Evolutionary conservation across 2,329 filamentous ascomycete genomes (phyloP).

Genomic region (Domatiomyces globalis): DNA sequence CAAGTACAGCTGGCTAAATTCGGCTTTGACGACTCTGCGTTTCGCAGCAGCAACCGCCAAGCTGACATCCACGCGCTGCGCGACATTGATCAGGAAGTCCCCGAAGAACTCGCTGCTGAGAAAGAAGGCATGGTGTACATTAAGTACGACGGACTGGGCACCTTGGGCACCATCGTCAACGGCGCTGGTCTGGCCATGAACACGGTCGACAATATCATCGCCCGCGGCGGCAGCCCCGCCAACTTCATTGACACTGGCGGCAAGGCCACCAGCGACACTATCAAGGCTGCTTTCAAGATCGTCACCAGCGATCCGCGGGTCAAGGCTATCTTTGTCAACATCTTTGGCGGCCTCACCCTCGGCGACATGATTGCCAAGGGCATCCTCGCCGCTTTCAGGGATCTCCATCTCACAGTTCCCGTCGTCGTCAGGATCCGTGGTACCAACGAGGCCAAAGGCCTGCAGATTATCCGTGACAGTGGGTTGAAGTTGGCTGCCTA

Average conservation of each 20-base stretch:
- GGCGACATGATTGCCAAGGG: conserved; percentile 73
- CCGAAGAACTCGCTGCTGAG: conserved; percentile 48
- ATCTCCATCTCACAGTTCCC: conserved; percentile 51
- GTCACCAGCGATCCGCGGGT: conserved; percentile 59
- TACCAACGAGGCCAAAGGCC: conserved; percentile 58
- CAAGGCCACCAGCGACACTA: conserved; percentile 70
- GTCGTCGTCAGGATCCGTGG: conserved; percentile 66
- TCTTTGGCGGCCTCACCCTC: conserved; percentile 55
- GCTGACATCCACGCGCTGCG: conserved; percentile 45
- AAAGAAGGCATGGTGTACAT: conserved; percentile 67
- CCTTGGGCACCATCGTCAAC: conserved; percentile 67
- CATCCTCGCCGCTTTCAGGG: conserved; percentile 56
- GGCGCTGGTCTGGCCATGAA: conserved; percentile 86
- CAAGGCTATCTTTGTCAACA: conserved; percentile 57
- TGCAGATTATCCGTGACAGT: conserved; percentile 55
- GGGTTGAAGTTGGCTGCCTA: conserved; percentile 55
- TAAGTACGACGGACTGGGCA: conserved; percentile 40
- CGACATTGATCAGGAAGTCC: conserved; percentile 37
- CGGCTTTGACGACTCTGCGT: conserved; percentile 57
- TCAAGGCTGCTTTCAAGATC: conserved; percentile 61
- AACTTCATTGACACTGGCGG: conserved; percentile 88
- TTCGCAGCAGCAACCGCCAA: conserved; percentile 48
- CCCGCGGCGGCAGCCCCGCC: conserved; percentile 53
- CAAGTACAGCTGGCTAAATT: conserved; percentile 43
- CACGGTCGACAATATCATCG: conserved; percentile 63